These are phyloP conservation scores for Neurospora sp. DNA, from an alignment of 495 filamentous ascomycete species.

Conservation along the genomic window DNA sequence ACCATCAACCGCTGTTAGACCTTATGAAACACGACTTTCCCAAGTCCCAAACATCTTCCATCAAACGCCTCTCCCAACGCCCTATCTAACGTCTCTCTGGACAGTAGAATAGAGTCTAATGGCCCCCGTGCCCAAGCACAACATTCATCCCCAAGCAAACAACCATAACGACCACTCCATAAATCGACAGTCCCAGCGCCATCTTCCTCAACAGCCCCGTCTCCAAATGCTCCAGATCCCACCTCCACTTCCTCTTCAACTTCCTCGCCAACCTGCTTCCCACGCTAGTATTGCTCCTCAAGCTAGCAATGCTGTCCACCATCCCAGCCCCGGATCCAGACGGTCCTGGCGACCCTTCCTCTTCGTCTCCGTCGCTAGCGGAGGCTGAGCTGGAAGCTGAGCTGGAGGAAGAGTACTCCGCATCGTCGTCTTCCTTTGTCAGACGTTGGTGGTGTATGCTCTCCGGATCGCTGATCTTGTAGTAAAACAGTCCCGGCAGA, in stretches of 20 bases:
- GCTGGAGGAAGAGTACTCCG: conserved; percentile 22
- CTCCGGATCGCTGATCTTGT: conserved; percentile 87
- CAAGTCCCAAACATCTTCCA: neutral
- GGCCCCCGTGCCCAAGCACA: neutral
- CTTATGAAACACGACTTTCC: neutral
- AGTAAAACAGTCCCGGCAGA: conserved; percentile 90
- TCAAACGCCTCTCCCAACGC: no score
- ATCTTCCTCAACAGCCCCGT: conserved; percentile 54
- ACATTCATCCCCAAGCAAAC: conserved; percentile 72
- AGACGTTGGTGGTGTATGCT: conserved; percentile 72
- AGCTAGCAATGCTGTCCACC: conserved; percentile 33
- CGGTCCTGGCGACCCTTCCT: conserved; percentile 3
- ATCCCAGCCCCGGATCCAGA: conserved; percentile 29
- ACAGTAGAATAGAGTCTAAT: neutral
- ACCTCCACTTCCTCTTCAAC: conserved; percentile 27
- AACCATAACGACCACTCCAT: conserved; percentile 81
- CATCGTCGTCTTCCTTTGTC: conserved; percentile 81
- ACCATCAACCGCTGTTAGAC: neutral
- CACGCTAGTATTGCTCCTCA: conserved; percentile 31
- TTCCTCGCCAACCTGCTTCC: conserved; percentile 13
- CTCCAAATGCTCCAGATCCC: conserved; percentile 40
- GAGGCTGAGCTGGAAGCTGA: conserved; percentile 15
- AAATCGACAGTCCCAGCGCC: conserved; percentile 66
- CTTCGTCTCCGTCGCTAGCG: conserved; percentile 33
- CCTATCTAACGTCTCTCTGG: neutral